These are phyloP conservation scores for Debaryomyces maramus DNA, from an alignment of 805 yeast species.

Conservation along the genomic window DNA sequence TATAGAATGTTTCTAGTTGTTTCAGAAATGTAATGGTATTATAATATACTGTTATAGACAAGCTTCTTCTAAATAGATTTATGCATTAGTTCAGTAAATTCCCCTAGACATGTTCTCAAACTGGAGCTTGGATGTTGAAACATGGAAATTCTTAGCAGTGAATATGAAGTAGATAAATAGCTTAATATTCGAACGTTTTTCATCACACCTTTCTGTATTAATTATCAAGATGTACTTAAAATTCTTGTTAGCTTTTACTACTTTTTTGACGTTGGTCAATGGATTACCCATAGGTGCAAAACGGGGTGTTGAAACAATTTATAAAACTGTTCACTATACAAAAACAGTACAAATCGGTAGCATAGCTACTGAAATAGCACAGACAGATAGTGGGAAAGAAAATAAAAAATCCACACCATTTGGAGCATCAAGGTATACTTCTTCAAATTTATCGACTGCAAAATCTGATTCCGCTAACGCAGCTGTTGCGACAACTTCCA, in stretches of 20 bases:
- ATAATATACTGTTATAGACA: too few species aligned
- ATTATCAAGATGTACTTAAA: too few species aligned
- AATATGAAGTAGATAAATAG: too few species aligned
- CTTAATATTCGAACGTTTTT: too few species aligned
- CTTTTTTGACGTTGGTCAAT: background rate
- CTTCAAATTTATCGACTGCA: background rate
- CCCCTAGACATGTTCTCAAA: too few species aligned
- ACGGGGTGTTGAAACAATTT: background rate
- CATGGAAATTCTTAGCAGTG: too few species aligned
- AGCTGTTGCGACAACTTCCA: background rate
- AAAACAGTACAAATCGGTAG: background rate
- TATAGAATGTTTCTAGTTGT: background rate
- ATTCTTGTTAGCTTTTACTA: background rate
- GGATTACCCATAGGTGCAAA: slow-evolving; percentile 1
- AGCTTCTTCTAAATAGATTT: too few species aligned
- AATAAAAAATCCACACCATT: background rate
- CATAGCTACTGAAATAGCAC: background rate
- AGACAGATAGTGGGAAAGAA: background rate
- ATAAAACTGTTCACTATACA: background rate
- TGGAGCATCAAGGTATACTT: background rate
- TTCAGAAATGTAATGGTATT: background rate
- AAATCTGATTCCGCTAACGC: background rate
- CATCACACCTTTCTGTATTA: too few species aligned
- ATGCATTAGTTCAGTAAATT: too few species aligned
- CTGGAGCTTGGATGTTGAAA: too few species aligned